Base-by-base conservation (phyloP, 768 basidiomycete genomes). In the Paxillus ammoniavirescens region DNA sequence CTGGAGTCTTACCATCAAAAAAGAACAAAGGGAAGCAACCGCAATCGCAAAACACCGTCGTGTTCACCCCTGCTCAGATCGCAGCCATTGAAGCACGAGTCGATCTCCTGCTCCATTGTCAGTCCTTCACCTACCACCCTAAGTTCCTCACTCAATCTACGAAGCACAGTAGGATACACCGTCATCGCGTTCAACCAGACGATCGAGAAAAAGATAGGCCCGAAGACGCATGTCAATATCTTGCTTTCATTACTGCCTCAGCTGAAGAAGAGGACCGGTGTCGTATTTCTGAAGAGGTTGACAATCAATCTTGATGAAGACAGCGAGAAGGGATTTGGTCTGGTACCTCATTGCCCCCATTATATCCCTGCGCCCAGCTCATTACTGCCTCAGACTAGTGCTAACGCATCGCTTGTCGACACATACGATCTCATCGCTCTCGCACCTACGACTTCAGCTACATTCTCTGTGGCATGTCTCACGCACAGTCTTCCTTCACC, bases 321-420 rank as follows among this genome's bases (percentile, higher is more conserved):
- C 40, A 92, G 91, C 62, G 89, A 93, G 66, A 92, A 91, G 66
- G 89, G 91, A 1, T 88, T 89, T 61, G 89, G 91, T 30, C 66
- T 93, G 66, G 90, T 93, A 52, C 58, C 77, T 71, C 30, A 45
- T 42, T 38, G 31, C 9, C 14, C 1, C 6, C 21, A 35, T n/a
- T 9, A 10, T 14, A 35, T 38, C 15, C 44, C 26, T 38, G 28
- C 40, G 40, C 33, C 37, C 33, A 38, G 49, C 47, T 30, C 10
- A 17, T 8, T 35, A 26, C 40, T 12, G 30, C 6, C 42, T 15
- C 63, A 93, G 92, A 87, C 84, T 7, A 86, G 83, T 52, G 80
- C 82, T n/a, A 91, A 89, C 61, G 69, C 80, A 1, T 67, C 80
- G 0, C 62, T 87, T 1, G 79, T 89, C 62, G 73, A 77, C 8